Evolutionary conservation across 2,329 filamentous ascomycete species (phyloP).

Genomic region (Neopestalotiopsis sp.): DNA sequence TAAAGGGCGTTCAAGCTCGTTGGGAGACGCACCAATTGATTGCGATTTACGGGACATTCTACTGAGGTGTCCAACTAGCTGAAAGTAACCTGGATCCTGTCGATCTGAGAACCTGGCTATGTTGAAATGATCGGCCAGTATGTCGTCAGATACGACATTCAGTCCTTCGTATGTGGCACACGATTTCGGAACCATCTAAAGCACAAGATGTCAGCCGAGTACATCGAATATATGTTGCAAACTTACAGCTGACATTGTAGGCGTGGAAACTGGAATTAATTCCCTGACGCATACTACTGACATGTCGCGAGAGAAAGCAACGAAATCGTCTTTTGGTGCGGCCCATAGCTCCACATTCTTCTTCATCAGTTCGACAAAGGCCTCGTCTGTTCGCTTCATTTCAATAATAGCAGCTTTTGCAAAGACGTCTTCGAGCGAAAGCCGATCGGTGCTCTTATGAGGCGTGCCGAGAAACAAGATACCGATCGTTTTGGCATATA

Average conservation of each 20-base stretch:
- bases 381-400: slow-evolving; percentile 7
- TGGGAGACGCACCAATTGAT: slow-evolving; percentile 6
- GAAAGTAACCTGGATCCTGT: slow-evolving; percentile 17
- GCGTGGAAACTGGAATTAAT: neutral
- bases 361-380: slow-evolving; percentile 9
- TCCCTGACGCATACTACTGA: slow-evolving; percentile 19
- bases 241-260: neutral
- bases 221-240: neutral
- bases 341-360: slow-evolving; percentile 13
- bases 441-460: slow-evolving; percentile 11
- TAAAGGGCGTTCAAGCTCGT: neutral
- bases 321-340: slow-evolving; percentile 16
- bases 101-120: slow-evolving; percentile 17
- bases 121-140: slow-evolving; percentile 14
- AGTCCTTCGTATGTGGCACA: slow-evolving; percentile 18
- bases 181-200: slow-evolving; percentile 3
- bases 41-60: slow-evolving; percentile 11
- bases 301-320: slow-evolving; percentile 17
- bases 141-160: slow-evolving; percentile 19
- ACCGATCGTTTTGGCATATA: slow-evolving; percentile 18
- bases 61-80: slow-evolving; percentile 16
- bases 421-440: slow-evolving; percentile 15
- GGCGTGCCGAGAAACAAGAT: slow-evolving; percentile 21
- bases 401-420: slow-evolving; percentile 9
- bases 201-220: neutral